Base-by-base conservation (phyloP, 2,329 filamentous ascomycete species). In the Botrytis cinerea region DNA sequence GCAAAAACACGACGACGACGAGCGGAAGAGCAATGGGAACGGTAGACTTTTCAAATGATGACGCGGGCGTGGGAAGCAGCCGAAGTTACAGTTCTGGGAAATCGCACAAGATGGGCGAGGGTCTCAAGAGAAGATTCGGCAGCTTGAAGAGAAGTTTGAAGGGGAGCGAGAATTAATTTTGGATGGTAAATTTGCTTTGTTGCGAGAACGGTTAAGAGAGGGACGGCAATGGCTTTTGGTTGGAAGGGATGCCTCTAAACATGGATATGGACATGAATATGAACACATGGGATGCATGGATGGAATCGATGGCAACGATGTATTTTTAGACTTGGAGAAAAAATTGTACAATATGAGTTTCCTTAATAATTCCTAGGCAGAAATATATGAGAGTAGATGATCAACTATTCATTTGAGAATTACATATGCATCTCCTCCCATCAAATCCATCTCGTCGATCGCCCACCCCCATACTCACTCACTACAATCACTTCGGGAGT, bases 61-160 rank as follows among this genome's bases (percentile, higher is more conserved):
- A 70, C 9, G 67, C 35, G 16, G 43, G 14, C 8, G 32, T 32
- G 12, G 38, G n/a, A 22, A 74, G 78, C 62, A 75, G 71, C 16
- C 75, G 78, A 73, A 80, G 78, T 45, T 77, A 78, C 45, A 84
- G 83, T 0, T 84, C 84, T 0, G 83, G 85, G 81, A 82, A 45
- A 70, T 28, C 64, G 9, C 51, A 70, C 16, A 76, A 75, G 40
- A 57, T 89, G 12, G 82, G 84, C 20, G 85, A 88, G 43, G 87
- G 86, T 2, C 77, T 90, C 60, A 89, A 86, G 82, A 82, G 84
- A 60, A 84, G 87, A 25, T 84, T 89, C 70, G 87, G 87, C 40
- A 88, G 86, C 77, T 78, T 90, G 70, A 83, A 86, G 63, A 82
- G 83, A 71, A 85, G 83, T 75, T 79, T 78, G 70, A 77, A 79